A percentile compares a stretch with the other conserved stretches of the same genome.
Conservation (phyloP, 345 rosid species). For the Sisymbrium altissimum region DNA sequence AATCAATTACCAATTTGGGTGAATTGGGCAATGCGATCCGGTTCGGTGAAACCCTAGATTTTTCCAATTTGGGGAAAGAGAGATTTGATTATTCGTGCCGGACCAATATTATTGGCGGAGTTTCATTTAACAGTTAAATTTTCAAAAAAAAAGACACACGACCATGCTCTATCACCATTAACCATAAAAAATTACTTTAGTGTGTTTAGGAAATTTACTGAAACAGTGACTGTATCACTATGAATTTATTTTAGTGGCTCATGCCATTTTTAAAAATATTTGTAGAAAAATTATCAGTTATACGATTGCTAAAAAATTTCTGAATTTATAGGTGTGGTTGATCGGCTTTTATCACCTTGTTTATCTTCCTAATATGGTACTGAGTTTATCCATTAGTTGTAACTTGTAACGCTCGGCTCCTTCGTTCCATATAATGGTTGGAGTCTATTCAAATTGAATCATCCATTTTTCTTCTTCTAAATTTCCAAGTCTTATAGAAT, state of each 20-base stretch:
- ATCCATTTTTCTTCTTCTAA: neutral
- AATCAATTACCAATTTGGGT: neutral
- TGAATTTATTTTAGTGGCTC: too few species aligned
- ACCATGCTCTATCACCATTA: too few species aligned
- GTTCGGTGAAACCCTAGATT: slow-evolving; percentile 8
- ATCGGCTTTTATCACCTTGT: neutral
- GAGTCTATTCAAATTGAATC: too few species aligned
- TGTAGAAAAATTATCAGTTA: too few species aligned
- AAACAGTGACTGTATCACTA: too few species aligned
- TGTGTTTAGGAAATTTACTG: too few species aligned
- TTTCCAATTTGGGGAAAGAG: slow-evolving; percentile 7
- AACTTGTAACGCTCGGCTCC: neutral
- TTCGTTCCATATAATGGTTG: neutral
- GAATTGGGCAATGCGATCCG: neutral
- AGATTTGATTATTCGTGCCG: neutral
- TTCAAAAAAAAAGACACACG: too few species aligned
- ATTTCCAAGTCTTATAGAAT: neutral
- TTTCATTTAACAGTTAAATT: neutral
- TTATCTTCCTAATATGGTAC: neutral
- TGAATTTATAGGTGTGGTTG: too few species aligned
- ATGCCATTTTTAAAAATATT: too few species aligned
- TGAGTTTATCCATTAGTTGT: too few species aligned
- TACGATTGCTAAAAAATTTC: too few species aligned
- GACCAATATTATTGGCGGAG: neutral
- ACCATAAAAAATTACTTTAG: too few species aligned